Base-by-base conservation (phyloP, 352 stramenopile species). In the Phytopythium vexans region DNA sequence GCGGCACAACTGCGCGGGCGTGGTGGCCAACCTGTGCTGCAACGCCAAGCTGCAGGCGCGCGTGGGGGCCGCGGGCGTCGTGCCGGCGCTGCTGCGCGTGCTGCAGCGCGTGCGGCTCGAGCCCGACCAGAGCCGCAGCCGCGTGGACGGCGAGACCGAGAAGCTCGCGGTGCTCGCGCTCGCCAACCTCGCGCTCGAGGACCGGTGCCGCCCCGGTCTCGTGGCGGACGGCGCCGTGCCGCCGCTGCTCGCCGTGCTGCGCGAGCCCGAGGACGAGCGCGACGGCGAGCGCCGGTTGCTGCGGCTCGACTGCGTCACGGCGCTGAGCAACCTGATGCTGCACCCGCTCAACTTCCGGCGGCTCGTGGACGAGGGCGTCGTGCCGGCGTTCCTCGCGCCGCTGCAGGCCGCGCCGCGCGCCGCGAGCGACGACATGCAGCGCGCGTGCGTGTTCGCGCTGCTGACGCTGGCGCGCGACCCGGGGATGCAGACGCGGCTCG, bases 301-400 rank as follows among this genome's bases (percentile, higher is more conserved):
- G 10, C 82, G 92, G 48, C 62, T 91, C 33, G 84, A 94, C 64
- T 91, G 82, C 46, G 81, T 92, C 21, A 89, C 81, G 16, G 74
- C 82, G 12, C 61, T 94, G 49, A 92, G 84, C 58, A 91, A 92
- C 39, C 56, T 94, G 6, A 87, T 94, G 61, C 70, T 92, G 7
- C 82, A 92, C 42, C 78, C 82, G 8, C 80, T 87, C 41, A 92
- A 91, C 50, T 92, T 92, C 44, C 65, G 65, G 38, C 63, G 70
- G 2, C 77, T 94, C 56, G 84, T 92, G 6, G 74, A 94, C 43
- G 83, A 87, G 42, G 83, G 83, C 41, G 81, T 94, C 48, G 78
- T 94, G 38, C 81, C 83, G 27, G 66, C 81, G 1, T 72, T 89
- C 16, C 49, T 89, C 27, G 60, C 73, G 41, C 70, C 86, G 48